Conservation (phyloP, 805 yeast species). For the Saccharomycopsis capsularis region DNA sequence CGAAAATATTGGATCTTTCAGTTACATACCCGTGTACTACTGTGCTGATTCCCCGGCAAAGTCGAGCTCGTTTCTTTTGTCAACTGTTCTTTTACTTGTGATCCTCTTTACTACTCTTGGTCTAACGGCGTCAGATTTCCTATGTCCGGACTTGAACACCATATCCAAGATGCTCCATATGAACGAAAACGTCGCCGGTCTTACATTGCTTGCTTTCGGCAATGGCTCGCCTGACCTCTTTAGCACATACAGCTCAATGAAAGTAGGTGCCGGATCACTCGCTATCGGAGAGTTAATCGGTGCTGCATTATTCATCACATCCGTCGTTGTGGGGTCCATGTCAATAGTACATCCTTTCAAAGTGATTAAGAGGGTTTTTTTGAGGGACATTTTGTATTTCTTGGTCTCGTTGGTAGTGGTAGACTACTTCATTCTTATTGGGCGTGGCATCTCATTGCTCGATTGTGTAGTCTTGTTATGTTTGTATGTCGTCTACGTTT, state of each 20-base stretch:
- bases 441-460: constrained; percentile 45
- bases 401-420: constrained; percentile 38
- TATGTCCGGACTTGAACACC: constrained; percentile 70
- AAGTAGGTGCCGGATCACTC: constrained; percentile 58
- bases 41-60: constrained; percentile 20
- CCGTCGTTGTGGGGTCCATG: constrained; percentile 76
- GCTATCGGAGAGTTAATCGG: constrained; percentile 92
- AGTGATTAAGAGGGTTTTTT: constrained; percentile 40
- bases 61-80: neutral
- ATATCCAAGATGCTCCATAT: constrained; percentile 56
- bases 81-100: constrained; percentile 27
- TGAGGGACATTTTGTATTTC: constrained; percentile 58
- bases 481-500: constrained; percentile 54
- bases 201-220: constrained; percentile 83
- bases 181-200: constrained; percentile 74
- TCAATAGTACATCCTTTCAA: constrained; percentile 59
- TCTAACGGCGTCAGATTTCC: constrained; percentile 69
- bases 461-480: constrained; percentile 54
- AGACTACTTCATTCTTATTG: constrained; percentile 45
- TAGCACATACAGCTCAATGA: constrained; percentile 77
- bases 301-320: constrained; percentile 74
- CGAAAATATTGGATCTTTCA: constrained; percentile 31
- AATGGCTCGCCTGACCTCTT: constrained; percentile 90
- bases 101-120: constrained; percentile 61
- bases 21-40: constrained; percentile 31